Percentiles rank a stretch among this genome's conserved stretches.
Evolutionary conservation across 345 rosid species (phyloP).

Genomic region (Salix exigua): DNA sequence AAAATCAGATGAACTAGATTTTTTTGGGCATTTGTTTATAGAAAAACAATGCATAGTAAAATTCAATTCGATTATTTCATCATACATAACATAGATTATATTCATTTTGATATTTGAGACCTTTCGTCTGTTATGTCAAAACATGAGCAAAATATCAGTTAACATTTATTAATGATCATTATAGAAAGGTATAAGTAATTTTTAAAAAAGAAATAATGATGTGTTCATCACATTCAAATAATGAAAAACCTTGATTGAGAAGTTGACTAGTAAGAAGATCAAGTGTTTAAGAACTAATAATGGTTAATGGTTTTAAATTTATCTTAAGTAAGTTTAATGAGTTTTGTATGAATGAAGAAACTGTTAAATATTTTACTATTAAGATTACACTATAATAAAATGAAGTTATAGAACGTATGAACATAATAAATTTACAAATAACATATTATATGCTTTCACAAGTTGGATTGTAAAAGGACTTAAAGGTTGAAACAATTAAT

Average conservation of each 20-base stretch:
- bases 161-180: not conserved
- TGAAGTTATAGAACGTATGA: not conserved
- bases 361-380: fast-evolving
- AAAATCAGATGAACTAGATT: too few species aligned
- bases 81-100: not conserved
- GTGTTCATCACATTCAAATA: not conserved
- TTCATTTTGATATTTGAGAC: not conserved
- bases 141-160: not conserved
- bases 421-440: not conserved
- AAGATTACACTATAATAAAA: not conserved
- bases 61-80: not conserved
- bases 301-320: too few species aligned
- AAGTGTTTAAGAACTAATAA: too few species aligned
- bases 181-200: not conserved
- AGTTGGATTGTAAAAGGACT: not conserved
- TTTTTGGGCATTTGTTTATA: not conserved
- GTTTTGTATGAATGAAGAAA: too few species aligned
- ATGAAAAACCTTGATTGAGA: not conserved
- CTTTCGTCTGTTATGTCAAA: not conserved
- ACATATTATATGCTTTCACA: not conserved
- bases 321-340: too few species aligned
- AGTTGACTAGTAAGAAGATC: too few species aligned
- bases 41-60: not conserved
- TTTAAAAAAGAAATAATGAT: not conserved
- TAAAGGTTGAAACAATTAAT: not conserved